Evolutionary conservation across 164 flowering plant species (phyloP).

Genomic region (Piper betle): DNA sequence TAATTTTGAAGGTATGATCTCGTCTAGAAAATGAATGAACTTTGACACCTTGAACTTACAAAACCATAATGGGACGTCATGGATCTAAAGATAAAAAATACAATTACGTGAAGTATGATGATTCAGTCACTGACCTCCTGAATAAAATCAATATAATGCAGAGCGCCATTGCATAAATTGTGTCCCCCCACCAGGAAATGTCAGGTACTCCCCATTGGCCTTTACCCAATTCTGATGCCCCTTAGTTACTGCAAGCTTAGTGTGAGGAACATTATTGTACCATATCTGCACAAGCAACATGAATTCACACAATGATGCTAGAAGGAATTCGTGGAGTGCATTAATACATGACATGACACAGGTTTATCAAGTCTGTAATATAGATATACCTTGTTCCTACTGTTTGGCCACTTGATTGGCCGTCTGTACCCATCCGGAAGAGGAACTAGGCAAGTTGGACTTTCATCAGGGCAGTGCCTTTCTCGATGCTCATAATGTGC

Average conservation of each 20-base stretch:
- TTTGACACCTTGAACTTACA: not conserved
- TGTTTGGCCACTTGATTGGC: conserved; percentile 77
- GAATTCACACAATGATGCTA: not conserved
- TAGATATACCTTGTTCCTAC: conserved; percentile 77
- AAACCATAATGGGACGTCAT: not conserved
- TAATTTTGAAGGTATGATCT: too few species aligned
- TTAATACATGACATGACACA: not conserved
- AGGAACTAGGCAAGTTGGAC: conserved; percentile 87
- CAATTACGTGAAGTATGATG: not conserved
- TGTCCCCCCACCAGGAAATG: conserved; percentile 98
- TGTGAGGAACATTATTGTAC: conserved; percentile 90
- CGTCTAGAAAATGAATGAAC: too few species aligned
- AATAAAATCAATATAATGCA: conserved; percentile 81
- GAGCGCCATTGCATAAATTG: conserved; percentile 93
- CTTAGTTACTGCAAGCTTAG: conserved; percentile 66
- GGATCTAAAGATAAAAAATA: not conserved
- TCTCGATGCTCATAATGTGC: conserved; percentile 97
- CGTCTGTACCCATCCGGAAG: conserved; percentile 74
- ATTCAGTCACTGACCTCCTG: conserved; percentile 34
- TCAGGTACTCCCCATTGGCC: conserved; percentile 73
- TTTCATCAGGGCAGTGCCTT: conserved; percentile 82
- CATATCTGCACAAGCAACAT: conserved; percentile 53
- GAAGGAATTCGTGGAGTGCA: too few species aligned
- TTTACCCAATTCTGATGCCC: conserved; percentile 99
- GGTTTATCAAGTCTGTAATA: not conserved